Conservation (phyloP, 169 alveolate genomes). For the Amoebophrya sp. region DNA sequence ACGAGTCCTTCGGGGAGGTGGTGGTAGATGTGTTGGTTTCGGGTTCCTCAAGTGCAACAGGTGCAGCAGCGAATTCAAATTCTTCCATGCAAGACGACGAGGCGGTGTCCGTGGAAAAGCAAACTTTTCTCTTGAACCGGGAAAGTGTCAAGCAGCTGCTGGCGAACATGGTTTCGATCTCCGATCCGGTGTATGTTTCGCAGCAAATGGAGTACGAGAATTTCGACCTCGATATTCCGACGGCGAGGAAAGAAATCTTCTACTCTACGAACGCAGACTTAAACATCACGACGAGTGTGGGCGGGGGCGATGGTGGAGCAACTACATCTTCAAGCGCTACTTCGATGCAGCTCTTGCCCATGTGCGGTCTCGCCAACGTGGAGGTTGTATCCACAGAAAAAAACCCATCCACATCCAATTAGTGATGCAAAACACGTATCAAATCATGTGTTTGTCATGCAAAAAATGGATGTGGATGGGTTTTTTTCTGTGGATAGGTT, state of each 20-base stretch:
- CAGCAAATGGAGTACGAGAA: not conserved
- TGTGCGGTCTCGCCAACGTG: no score
- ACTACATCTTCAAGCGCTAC: no score
- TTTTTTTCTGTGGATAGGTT: not conserved
- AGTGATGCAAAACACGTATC: no score
- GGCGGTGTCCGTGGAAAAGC: not conserved
- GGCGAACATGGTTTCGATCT: not conserved
- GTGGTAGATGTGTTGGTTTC: not conserved
- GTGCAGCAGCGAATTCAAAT: not conserved
- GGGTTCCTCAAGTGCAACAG: no score
- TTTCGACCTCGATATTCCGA: not conserved
- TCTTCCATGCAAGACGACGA: not conserved
- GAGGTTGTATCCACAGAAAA: no score
- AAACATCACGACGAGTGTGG: no score
- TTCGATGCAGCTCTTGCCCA: no score
- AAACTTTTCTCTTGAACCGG: not conserved
- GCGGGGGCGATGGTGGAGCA: no score
- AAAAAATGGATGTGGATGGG: no score
- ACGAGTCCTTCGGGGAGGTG: not conserved
- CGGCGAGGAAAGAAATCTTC: not conserved
- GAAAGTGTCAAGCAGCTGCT: not conserved
- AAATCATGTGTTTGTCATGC: no score
- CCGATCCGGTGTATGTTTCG: not conserved
- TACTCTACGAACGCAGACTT: no score
- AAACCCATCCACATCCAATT: no score